Evolutionary conservation across 2,329 filamentous ascomycete genomes (phyloP).

Genomic region (Ophioceras dolichostomum): DNA sequence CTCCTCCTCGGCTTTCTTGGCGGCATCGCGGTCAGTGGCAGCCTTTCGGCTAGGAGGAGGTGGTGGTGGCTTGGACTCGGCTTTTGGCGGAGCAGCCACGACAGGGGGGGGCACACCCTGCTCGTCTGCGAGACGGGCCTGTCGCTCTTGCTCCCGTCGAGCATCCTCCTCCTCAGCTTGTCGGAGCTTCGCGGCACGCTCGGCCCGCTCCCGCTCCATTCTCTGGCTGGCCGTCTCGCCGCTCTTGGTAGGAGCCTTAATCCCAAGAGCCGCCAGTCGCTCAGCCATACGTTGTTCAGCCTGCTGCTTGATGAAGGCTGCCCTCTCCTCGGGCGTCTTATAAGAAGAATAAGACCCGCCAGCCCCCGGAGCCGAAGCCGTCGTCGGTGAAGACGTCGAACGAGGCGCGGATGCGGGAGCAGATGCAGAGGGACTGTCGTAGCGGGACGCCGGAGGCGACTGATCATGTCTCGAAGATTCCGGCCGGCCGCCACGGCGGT

Average conservation of each 20-base stretch:
- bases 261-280: constrained; percentile 80
- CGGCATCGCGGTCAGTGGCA: constrained; percentile 35
- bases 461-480: constrained; percentile 25
- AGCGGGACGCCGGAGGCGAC: constrained; percentile 29
- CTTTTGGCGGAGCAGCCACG: constrained; percentile 30
- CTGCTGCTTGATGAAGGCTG: constrained; percentile 93
- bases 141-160: constrained; percentile 75
- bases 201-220: constrained; percentile 75
- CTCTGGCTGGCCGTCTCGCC: constrained; percentile 75
- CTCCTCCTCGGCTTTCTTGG: constrained; percentile 47
- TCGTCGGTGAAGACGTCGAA: no score
- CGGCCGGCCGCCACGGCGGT: constrained; percentile 34
- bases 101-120: constrained; percentile 50
- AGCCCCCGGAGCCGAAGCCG: constrained; percentile 30
- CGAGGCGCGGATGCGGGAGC: constrained; percentile 30
- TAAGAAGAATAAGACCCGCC: constrained; percentile 68
- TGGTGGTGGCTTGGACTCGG: constrained; percentile 51
- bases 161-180: constrained; percentile 93
- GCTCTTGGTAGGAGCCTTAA: constrained; percentile 69
- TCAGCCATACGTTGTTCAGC: constrained; percentile 96
- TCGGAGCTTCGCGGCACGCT: constrained; percentile 74
- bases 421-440: constrained; percentile 36
- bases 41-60: constrained; percentile 70
- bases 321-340: constrained; percentile 84
- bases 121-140: constrained; percentile 72